Base-by-base conservation (phyloP, 768 basidiomycete genomes). In the Butyriboletus loyo region DNA sequence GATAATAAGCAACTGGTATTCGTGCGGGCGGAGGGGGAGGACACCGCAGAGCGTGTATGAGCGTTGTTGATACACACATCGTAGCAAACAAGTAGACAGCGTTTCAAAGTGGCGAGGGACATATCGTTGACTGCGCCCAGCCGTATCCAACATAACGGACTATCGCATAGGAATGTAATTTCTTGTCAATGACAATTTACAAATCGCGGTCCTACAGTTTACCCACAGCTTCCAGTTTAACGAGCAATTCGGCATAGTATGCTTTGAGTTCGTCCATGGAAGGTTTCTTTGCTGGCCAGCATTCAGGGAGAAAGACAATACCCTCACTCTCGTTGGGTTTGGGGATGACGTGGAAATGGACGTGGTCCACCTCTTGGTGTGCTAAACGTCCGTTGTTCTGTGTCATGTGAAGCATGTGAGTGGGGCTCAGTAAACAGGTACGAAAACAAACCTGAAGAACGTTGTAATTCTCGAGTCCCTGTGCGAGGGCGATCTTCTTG, bases 271-370 rank as follows among this genome's bases (percentile, higher is more conserved):
- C 64, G 1, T 68, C 66, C 55, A 56, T 46, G 11, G 49, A 22
- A 0, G 56, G 49, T 2, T 42, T 52, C 55, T 60, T 22, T n/a
- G 59, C 42, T 2, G 66, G 66, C 96, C 96, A 98, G 17, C 81
- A 43, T 32, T 44, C 47, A 0, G 47, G 28, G 7, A 3, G 83
- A 49, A 98, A 73, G 13, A 83, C 83, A 25, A 99, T 77, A 5
- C 96, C 96, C 59, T 88, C 84, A 0, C 9, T 32, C 5, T 79
- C 65, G 40, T 84, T 80, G 6, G 89, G 92, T 67, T 97, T 98
- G 4, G 95, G 94, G 55, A 98, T 95, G 60, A 98, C 78, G 63
- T 98, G 93, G 73, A 93, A 93, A 68, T 96, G 92, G 14, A 93
- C 92, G 61, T 96, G 93, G 49, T 85, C 81, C 25, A 96, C 92